phyloP scores from a whole-genome alignment of 768 basidiomycete genomes.

The Lentinula aciculospora region DNA sequence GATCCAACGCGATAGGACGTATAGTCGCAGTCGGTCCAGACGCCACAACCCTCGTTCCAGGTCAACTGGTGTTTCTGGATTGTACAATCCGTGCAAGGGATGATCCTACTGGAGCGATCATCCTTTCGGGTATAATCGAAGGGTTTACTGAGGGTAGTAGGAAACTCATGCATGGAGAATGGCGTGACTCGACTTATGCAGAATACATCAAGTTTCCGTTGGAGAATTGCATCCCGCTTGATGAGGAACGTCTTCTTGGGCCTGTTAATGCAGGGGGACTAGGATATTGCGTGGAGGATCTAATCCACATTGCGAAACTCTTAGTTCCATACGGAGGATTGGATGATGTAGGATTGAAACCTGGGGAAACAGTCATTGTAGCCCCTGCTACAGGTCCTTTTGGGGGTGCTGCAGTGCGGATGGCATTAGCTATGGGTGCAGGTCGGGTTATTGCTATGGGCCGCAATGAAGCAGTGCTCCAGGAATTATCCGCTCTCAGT shows the following conservation, averaged over 20 bases:
- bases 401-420: conserved; percentile 4
- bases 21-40: background rate
- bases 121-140: background rate
- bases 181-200: background rate
- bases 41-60: background rate
- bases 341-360: background rate
- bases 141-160: background rate
- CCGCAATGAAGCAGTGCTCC: background rate
- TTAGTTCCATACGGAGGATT: conserved; percentile 1
- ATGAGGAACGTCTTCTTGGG: background rate
- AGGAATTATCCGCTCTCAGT: background rate
- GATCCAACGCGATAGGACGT: background rate
- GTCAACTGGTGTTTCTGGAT: background rate
- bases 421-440: conserved; percentile 10
- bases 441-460: conserved; percentile 9
- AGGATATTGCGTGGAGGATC: background rate
- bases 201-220: background rate
- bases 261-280: background rate
- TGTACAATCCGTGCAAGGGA: background rate
- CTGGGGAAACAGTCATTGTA: conserved; percentile 2
- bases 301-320: background rate
- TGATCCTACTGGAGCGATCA: background rate
- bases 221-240: background rate
- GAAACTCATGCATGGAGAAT: conserved; percentile 1
- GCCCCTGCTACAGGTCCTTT: conserved; percentile 9